Evolutionary conservation across 306 rosid genomes (phyloP).

Genomic region (Vicia villosa): DNA sequence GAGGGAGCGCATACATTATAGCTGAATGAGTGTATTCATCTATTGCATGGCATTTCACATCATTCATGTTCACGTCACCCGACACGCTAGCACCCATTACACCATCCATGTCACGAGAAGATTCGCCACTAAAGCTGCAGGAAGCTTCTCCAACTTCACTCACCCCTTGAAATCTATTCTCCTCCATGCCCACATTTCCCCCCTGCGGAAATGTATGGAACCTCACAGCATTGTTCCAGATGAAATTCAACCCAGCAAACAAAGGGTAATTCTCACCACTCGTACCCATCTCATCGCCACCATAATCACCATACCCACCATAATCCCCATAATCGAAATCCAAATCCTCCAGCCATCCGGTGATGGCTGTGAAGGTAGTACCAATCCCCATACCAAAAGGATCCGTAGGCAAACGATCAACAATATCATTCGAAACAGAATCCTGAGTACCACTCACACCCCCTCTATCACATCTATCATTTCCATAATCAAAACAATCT

Average conservation of each 20-base stretch:
- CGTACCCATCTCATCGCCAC: conserved; percentile 46
- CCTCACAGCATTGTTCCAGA: conserved; percentile 64
- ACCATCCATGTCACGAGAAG: conserved; percentile 39
- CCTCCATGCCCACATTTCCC: conserved; percentile 38
- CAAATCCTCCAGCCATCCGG: conserved; percentile 85
- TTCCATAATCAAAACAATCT: conserved; percentile 63
- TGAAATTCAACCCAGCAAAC: conserved; percentile 65
- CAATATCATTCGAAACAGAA: conserved; percentile 64
- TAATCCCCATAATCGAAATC: conserved; percentile 64
- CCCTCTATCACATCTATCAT: conserved; percentile 59
- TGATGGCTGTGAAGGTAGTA: conserved; percentile 61
- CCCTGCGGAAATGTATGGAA: conserved; percentile 52
- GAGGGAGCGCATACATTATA: conserved; percentile 52
- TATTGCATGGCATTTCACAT: conserved; percentile 31
- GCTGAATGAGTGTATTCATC: conserved; percentile 59
- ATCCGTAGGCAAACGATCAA: conserved; percentile 89
- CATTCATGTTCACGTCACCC: conserved; percentile 29
- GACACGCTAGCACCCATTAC: conserved; percentile 30
- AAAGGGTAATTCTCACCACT: conserved; percentile 51
- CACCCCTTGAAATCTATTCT: conserved; percentile 29
- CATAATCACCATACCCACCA: conserved; percentile 56
- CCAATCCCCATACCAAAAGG: conserved; percentile 79
- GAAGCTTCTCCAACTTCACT: conserved; percentile 38
- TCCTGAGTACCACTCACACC: conserved; percentile 59
- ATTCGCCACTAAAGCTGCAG: conserved; percentile 38